phyloP scores from a whole-genome alignment of 2,329 filamentous ascomycete genomes.

The Cladosporium sp. region DNA sequence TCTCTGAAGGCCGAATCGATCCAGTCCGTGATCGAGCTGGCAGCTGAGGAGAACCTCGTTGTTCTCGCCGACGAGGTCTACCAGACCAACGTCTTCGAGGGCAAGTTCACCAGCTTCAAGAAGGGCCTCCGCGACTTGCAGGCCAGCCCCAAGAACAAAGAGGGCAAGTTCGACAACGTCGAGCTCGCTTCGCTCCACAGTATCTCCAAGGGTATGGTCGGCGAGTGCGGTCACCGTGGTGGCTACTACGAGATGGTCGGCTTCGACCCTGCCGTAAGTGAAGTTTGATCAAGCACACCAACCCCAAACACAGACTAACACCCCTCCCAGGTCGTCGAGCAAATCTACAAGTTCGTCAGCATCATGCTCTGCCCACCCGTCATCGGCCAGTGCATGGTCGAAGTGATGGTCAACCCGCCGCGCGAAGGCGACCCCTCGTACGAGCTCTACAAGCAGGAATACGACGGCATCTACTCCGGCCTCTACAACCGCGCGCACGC shows the following conservation, averaged over 20 bases:
- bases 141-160: conserved; percentile 51
- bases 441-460: conserved; percentile 78
- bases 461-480: conserved; percentile 71
- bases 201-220: conserved; percentile 96
- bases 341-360: conserved; percentile 98
- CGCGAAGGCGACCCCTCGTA: conserved; percentile 75
- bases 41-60: conserved; percentile 76
- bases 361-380: conserved; percentile 96
- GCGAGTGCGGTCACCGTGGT: conserved; percentile 94
- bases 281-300: conserved; percentile 1
- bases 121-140: conserved; percentile 76
- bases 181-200: conserved; percentile 91
- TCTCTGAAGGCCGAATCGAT: conserved; percentile 75
- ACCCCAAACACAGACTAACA: conserved; percentile 15
- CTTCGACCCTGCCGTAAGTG: conserved; percentile 54
- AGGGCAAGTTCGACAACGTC: conserved; percentile 72
- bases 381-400: conserved; percentile 90
- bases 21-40: conserved; percentile 77
- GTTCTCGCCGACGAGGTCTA: conserved; percentile 96
- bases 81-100: conserved; percentile 96
- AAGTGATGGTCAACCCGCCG: conserved; percentile 97
- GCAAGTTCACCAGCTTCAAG: conserved; percentile 95
- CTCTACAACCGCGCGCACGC: conserved; percentile 74
- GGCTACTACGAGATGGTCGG: conserved; percentile 95
- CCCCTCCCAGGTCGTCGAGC: conserved; percentile 65